phyloP scores from a whole-genome alignment of 2,329 filamentous ascomycete genomes.

The Neonectria ditissima region DNA sequence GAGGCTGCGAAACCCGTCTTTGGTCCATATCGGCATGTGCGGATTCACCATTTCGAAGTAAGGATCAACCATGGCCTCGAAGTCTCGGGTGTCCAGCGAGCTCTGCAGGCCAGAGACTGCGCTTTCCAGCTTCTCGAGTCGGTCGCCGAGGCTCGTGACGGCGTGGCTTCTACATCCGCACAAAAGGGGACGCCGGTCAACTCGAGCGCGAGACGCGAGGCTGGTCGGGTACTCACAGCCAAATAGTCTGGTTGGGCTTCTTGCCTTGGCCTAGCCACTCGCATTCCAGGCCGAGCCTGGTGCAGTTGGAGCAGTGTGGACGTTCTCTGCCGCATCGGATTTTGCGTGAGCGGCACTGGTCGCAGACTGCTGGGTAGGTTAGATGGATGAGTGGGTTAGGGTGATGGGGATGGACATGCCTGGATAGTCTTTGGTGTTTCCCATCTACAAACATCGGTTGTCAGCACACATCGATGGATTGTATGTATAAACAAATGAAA shows the following conservation, averaged over 20 bases:
- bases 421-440: constrained; percentile 21
- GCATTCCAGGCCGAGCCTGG: constrained; percentile 20
- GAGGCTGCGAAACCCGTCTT: constrained; percentile 7
- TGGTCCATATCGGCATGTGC: constrained; percentile 22
- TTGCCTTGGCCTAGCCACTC: constrained; percentile 27
- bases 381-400: neutral
- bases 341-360: constrained; percentile 26
- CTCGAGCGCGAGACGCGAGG: too few relatives aligned
- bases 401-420: neutral
- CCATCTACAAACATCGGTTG: constrained; percentile 6
- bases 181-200: too few relatives aligned
- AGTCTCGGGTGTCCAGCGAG: too few relatives aligned
- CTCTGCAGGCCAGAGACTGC: too few relatives aligned
- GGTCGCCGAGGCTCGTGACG: too few relatives aligned
- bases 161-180: too few relatives aligned
- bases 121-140: too few relatives aligned
- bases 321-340: constrained; percentile 26
- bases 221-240: too few relatives aligned
- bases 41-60: constrained; percentile 27
- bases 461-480: neutral
- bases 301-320: constrained; percentile 25
- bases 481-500: neutral
- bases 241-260: constrained; percentile 26
- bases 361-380: constrained; percentile 9
- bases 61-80: constrained; percentile 26